phyloP scores from a whole-genome alignment of 2,329 filamentous ascomycete species.

The Scedosporium boydii region DNA sequence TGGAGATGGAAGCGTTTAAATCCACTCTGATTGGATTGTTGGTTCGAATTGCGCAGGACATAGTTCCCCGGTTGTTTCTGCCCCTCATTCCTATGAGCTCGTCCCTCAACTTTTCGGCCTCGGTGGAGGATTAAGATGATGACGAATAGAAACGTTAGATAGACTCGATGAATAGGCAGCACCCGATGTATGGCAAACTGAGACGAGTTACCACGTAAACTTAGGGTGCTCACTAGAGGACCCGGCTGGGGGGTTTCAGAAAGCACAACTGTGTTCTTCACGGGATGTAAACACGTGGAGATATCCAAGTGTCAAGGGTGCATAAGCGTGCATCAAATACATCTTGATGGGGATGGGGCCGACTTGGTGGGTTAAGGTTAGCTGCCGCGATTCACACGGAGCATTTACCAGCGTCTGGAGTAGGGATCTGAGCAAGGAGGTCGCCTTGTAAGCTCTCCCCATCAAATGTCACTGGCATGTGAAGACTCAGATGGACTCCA shows the following conservation, averaged over 20 bases:
- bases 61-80: no score
- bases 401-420: no score
- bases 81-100: no score
- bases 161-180: no score
- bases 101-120: no score
- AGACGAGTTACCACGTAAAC: no score
- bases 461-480: no score
- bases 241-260: not conserved
- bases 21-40: not conserved
- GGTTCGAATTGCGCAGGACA: not conserved
- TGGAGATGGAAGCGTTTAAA: not conserved
- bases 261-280: not conserved
- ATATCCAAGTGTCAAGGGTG: not conserved
- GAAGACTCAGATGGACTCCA: not conserved
- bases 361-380: not conserved
- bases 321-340: not conserved
- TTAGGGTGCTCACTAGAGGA: not conserved
- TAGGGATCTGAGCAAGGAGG: no score
- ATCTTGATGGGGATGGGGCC: not conserved
- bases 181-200: not conserved
- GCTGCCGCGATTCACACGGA: no score
- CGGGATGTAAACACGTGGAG: not conserved
- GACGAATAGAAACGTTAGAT: no score
- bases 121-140: no score
- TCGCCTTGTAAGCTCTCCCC: no score